Evolutionary conservation across 768 basidiomycete species (phyloP).

Genomic region (Rhodotorula diobovata): DNA sequence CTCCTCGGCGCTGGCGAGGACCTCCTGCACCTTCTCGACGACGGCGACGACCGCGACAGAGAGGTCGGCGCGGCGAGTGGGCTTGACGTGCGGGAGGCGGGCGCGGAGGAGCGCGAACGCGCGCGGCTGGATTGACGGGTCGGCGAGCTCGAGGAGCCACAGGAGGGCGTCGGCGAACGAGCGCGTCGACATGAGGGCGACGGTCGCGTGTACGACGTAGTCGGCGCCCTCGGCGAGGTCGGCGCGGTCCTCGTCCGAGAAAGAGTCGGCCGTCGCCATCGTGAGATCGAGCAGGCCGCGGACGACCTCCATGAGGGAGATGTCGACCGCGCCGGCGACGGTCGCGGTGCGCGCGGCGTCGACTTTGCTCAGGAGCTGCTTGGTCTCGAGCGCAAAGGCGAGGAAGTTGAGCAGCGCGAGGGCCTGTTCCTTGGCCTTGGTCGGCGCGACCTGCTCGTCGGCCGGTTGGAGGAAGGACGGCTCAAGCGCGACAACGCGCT

Average conservation of each 20-base stretch:
- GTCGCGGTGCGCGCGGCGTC: conserved; percentile 29
- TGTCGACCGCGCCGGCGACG: conserved; percentile 27
- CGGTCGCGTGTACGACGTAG: conserved; percentile 55
- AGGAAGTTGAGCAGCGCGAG: conserved; percentile 66
- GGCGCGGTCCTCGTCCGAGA: conserved; percentile 12
- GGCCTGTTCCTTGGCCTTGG: conserved; percentile 46
- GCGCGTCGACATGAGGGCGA: conserved; percentile 63
- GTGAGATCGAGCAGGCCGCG: conserved; percentile 35
- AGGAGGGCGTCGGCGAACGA: conserved; percentile 55
- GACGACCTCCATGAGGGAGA: conserved; percentile 34
- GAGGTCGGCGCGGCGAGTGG: conserved; percentile 56
- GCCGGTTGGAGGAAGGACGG: conserved; percentile 25
- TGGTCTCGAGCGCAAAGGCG: conserved; percentile 40
- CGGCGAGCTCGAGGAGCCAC: conserved; percentile 40
- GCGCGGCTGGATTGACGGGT: conserved; percentile 30
- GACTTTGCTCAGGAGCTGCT: conserved; percentile 39
- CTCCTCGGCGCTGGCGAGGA: background rate
- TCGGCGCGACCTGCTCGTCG: background rate
- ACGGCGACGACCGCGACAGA: conserved; percentile 51
- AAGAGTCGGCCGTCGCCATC: conserved; percentile 29
- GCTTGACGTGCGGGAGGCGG: conserved; percentile 61
- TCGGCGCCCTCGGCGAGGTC: conserved; percentile 45
- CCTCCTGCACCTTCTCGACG: conserved; percentile 42
- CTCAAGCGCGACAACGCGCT: conserved; percentile 53
- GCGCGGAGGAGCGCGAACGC: conserved; percentile 67